phyloP scores from a whole-genome alignment of 805 yeast species.

The Spathaspora sp. region DNA sequence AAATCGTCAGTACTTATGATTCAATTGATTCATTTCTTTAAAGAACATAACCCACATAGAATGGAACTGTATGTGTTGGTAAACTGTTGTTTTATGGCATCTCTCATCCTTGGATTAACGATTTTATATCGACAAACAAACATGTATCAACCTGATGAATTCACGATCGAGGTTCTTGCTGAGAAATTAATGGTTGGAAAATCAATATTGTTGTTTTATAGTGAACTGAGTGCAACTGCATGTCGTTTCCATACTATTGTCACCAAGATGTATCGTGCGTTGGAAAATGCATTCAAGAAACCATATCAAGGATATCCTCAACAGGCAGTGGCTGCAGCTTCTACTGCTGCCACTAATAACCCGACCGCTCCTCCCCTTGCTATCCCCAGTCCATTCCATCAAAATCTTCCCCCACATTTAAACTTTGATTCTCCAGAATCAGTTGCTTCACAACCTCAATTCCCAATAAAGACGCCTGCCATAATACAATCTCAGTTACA shows the following conservation, averaged over 20 bases:
- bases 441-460: neutral
- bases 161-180: slow-evolving; percentile 8
- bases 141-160: slow-evolving; percentile 10
- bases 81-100: slow-evolving; percentile 32
- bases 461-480: neutral
- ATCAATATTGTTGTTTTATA: slow-evolving; percentile 8
- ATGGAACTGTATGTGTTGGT: slow-evolving; percentile 31
- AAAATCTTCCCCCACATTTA: neutral
- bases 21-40: slow-evolving; percentile 24
- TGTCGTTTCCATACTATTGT: slow-evolving; percentile 10
- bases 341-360: neutral
- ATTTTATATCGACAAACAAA: slow-evolving; percentile 17
- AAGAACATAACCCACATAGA: slow-evolving; percentile 26
- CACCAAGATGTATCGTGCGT: slow-evolving; percentile 11
- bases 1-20: slow-evolving; percentile 33
- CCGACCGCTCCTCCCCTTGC: neutral
- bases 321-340: neutral
- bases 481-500: slow-evolving; percentile 4
- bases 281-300: slow-evolving; percentile 8
- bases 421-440: slow-evolving; percentile 1
- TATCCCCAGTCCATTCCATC: neutral
- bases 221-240: slow-evolving; percentile 11
- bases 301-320: slow-evolving; percentile 1
- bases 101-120: slow-evolving; percentile 30
- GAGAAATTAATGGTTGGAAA: slow-evolving; percentile 9